Percentiles rank a stretch among this genome's conserved stretches.
Conservation (phyloP, 73 alveolate genomes). For the Symbiodinium pilosum region DNA sequence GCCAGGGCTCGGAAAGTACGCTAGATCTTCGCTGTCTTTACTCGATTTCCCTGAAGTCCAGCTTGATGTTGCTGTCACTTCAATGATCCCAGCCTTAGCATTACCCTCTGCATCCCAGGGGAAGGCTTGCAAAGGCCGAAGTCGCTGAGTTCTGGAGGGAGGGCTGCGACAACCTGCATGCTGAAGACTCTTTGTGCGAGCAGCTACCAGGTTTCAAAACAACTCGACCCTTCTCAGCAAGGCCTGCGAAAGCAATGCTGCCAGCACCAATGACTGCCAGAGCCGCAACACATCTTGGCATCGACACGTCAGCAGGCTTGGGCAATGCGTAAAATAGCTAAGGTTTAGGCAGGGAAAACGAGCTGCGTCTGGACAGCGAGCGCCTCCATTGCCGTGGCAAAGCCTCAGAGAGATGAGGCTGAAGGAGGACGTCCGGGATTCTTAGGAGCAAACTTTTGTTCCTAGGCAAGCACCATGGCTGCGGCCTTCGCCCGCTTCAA, state of each 20-base stretch:
- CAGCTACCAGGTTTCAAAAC: too few relatives aligned
- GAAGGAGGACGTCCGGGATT: neutral
- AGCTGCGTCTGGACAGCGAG: neutral
- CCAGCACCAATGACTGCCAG: neutral
- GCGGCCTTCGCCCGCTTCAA: neutral
- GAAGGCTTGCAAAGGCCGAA: neutral
- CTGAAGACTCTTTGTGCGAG: too few relatives aligned
- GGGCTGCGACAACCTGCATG: neutral
- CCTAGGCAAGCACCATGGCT: neutral
- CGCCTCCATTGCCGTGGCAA: neutral
- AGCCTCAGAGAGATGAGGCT: neutral
- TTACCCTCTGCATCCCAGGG: slow-evolving; percentile 63
- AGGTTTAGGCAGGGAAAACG: neutral
- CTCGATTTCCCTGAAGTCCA: too few relatives aligned
- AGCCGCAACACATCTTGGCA: neutral
- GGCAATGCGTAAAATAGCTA: neutral
- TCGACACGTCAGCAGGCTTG: too few relatives aligned
- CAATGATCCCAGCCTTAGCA: neutral
- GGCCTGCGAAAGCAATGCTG: neutral
- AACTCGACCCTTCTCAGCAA: too few relatives aligned
- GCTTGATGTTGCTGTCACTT: neutral
- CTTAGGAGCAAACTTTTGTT: neutral
- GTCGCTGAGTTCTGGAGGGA: neutral
- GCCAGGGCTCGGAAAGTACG: neutral
- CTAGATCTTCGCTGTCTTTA: too few relatives aligned